Evolutionary conservation across 495 filamentous ascomycete genomes (phyloP), one percentile per base, ranked within the genome.

Genomic region (Penicillium angulare): DNA sequence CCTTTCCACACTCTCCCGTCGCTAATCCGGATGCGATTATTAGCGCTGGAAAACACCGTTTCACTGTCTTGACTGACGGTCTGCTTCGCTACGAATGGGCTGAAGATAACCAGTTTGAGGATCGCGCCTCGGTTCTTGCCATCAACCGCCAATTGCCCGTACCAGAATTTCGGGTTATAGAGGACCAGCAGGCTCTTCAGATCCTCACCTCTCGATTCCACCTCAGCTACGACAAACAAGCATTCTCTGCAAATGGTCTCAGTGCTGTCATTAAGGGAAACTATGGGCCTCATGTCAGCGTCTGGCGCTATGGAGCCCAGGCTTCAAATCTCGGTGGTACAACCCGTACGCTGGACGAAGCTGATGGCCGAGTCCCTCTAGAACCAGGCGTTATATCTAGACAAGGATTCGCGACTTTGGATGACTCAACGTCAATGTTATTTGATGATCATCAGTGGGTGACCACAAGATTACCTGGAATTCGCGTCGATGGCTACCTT

Each of bases 21-120:
- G 72, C 79, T 3, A 66, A 79, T 41, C 61, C 74, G 15, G 56
- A 69, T 9, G 71, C 79, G 13, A 63, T 77, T 18, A 67, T 84
- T 22, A 57, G 61, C 7, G 79, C 73, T 38, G 49, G 48, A 4
- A 64, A 71, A 0, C 17, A 77, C 55, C 76, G 81, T 33, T 84
- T 84, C 63, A 81, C 71, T 20, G 52, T 84, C 15, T 66, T 84
- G 21, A 74, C 72, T 3, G 72, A 78, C 20, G 60, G 71, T 15
- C 59, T 83, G 1, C 24, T 84, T 16, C 77, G 81, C 17, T 83
- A 71, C 49, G 81, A 84, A 65, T 84, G 78, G 77, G 80, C 80
- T 1, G 57, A 48, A 13, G 80, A 84, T 45, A 61, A 69, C 43
- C 57, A 53, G 6, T 84, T 84, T 50, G 80, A 84, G 56, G 79